Base-by-base conservation (phyloP, 768 basidiomycete species). In the Obba rivulosa region DNA sequence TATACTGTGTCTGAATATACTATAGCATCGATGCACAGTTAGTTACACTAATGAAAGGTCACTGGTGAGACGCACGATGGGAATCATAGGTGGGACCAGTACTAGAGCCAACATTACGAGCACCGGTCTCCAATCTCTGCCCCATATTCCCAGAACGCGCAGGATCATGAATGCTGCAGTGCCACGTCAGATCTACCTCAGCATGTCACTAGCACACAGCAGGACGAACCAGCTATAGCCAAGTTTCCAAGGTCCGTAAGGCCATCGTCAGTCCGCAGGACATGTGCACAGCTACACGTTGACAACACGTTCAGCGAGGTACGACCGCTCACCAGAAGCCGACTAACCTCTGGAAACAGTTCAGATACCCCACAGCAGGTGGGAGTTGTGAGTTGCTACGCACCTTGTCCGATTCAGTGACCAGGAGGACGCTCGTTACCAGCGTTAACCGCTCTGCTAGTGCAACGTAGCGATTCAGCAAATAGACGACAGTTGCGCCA, bases 221-320 rank as follows among this genome's bases (percentile, higher is more conserved):
- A 24, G 11, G 16, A 34, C 51, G 7, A 18, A 56, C 57, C 46
- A 45, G 52, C 52, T 37, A 54, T 51, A 7, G 47, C 47, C 17
- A 55, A 44, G 18, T 56, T 53, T 34, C 51, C 56, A 23, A 58
- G 36, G 38, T 56, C 50, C 9, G 50, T 56, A 1, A 58, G 39
- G 3, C 43, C 24, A n/a, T 58, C 57, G 20, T 58, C 57, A 1
- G 52, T n/a, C 11, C 57, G 52, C 21, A 56, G 28, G 1, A 58
- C 53, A 3, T 48, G 52, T 9, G 46, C 54, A 41, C 57, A 58
- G 44, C 54, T 58, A n/a, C 2, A 42, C 5, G 13, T 18, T 5
- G 40, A 23, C 5, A 34, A 3, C 14, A 8, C 14, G 17, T 2
- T 41, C 13, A 17, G 22, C n/a, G 16, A 46, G 18, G 17, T 1